Base-by-base conservation (phyloP, 257 asterid genomes). In the Ehretia macrophylla region DNA sequence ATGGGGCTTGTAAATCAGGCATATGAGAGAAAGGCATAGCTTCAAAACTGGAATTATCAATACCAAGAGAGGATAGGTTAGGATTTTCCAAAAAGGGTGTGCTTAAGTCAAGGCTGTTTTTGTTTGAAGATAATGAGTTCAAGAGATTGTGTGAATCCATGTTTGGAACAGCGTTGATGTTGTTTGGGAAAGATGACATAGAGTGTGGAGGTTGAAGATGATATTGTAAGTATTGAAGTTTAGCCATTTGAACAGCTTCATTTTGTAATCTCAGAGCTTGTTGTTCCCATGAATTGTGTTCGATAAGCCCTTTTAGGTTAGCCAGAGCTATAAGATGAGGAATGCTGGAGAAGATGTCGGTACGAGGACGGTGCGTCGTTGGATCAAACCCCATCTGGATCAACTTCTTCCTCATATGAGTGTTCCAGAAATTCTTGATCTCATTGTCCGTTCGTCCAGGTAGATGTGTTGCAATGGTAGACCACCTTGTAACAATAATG, bases 371-470 rank as follows among this genome's bases (percentile, higher is more conserved):
- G 52, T 83, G 97, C 39, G 97, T 89, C 88, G 86, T 89, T 32
- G 97, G 97, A 76, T 82, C 94, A 76, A 79, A 78, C 1, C 95
- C 95, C 94, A 80, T 83, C 23, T 86, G 91, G 60, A 88, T 88
- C 54, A 88, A 58, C 72, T 84, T 88, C 79, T 88, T 88, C 75
- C 84, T 88, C 32, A 88, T 68, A 65, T 88, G 93, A 0, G 96
- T 88, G 82, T 85, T 88, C 96, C 96, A 88, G 58, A 83, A 85
- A 48, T 88, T 88, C 68, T 88, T 88, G 0, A 88, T 85, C 64
- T 85, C 96, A 56, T 88, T 88, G 60, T 88, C 96, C 0, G 96
- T 88, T 72, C 96, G 68, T 16, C 96, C 90, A 0, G 95, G 95
- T 16, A 88, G 69, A 51, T 80, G 88, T 0, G 90, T 81, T 9